phyloP scores from a whole-genome alignment of 805 yeast species.

The Debaryomyces prosopidis region DNA sequence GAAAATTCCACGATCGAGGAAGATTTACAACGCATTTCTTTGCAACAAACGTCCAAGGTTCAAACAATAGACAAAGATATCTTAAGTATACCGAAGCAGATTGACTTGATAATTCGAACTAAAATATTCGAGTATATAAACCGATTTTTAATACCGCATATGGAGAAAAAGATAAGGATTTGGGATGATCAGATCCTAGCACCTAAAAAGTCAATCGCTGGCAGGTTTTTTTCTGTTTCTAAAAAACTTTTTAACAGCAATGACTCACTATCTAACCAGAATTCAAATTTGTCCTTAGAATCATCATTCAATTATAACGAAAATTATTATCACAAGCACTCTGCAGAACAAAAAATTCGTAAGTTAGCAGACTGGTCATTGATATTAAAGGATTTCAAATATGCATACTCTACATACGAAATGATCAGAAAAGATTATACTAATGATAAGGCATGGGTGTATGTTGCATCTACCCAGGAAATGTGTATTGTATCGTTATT shows the following conservation, averaged over 20 bases:
- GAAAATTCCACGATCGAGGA: slow-evolving; percentile 51
- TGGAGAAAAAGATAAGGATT: slow-evolving; percentile 74
- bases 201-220: slow-evolving; percentile 75
- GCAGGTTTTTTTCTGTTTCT: slow-evolving; percentile 68
- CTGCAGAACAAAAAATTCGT: slow-evolving; percentile 73
- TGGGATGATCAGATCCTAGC: slow-evolving; percentile 86
- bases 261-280: slow-evolving; percentile 9
- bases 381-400: slow-evolving; percentile 85
- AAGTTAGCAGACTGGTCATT: slow-evolving; percentile 91
- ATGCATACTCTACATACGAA: slow-evolving; percentile 83
- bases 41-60: slow-evolving; percentile 16
- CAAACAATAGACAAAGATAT: slow-evolving; percentile 8
- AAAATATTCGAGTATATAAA: slow-evolving; percentile 49
- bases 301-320: slow-evolving; percentile 47
- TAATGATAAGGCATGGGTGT: slow-evolving; percentile 76
- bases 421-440: slow-evolving; percentile 73
- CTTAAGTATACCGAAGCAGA: slow-evolving; percentile 29
- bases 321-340: slow-evolving; percentile 59
- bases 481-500: slow-evolving; percentile 76
- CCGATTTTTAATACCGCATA: slow-evolving; percentile 68
- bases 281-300: slow-evolving; percentile 3
- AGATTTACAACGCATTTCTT: slow-evolving; percentile 41
- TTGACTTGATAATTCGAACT: slow-evolving; percentile 39
- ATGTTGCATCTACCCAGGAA: slow-evolving; percentile 84
- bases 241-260: slow-evolving; percentile 51